Base-by-base conservation (phyloP, 768 basidiomycete species). In the Tremella fuciformis region DNA sequence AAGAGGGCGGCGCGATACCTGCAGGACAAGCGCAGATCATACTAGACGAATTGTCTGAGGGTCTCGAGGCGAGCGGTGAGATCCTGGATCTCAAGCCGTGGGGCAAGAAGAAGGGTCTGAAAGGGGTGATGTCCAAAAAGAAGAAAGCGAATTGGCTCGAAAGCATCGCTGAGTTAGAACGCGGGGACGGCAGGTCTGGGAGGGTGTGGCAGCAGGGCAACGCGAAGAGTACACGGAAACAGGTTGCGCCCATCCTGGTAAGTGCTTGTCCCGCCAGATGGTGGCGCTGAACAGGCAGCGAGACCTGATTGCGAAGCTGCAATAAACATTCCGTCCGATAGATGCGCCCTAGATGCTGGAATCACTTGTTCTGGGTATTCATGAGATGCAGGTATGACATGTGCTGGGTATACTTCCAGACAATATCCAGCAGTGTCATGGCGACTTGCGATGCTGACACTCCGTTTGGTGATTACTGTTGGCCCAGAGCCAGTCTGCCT, bases 1-100 rank as follows among this genome's bases (percentile, higher is more conserved):
- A 83, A 4, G 76, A 79, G 18, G 80, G 73, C 11, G 74, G 80
- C 3, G 53, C 57, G 11, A 55, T 72, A 47, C 46, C 47, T 26
- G 46, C 47, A 0, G 29, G 19, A 15, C 58, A 60, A 18, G 71
- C 60, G 9, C 61, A 71, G 49, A 76, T 65, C 26, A 76, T 88
- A 7, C 79, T 82, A n/a, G 58, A 74, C 47, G 76, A 78, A 50
- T 64, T 89, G 42, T 86, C 83, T 75, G 71, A 77, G 13, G 86
- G 85, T 0, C 73, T 93, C 21, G 85, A 88, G 73, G 80, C 65
- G 8, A 82, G 78, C 60, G 69, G 78, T 3, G 57, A 64, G 42
- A 81, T 82, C 44, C 75, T 93, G 24, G 66, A 78, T 41, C 74
- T 85, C 25, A 64, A 60, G 63, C 80, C 81, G 77, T 82, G 81